Base-by-base conservation (phyloP, 1,284 basidiomycete genomes). In the Ganoderma lingzhi region DNA sequence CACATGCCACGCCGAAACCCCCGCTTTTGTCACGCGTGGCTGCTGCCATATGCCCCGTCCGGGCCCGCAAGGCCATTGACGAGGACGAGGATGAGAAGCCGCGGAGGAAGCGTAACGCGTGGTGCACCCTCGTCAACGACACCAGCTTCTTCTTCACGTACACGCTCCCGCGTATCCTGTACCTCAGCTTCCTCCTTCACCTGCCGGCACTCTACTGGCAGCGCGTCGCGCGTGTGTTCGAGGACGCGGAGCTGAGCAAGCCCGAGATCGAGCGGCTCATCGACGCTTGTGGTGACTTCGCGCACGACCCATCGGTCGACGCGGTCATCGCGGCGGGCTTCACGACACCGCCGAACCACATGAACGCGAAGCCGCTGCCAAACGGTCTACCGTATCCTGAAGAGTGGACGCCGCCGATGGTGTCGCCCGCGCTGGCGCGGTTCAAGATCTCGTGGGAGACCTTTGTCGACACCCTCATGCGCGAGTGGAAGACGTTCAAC, bases 401-500 rank as follows among this genome's bases (percentile, higher is more conserved):
- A 35, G 89, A 91, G 42, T 92, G 90, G 90, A 84, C 84, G 0
- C 82, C 84, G 0, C 81, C 85, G 4, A 79, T 84, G 1, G 90
- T 89, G 3, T 87, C 90, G 0, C 88, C 88, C 10, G 85, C 90
- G 1, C 77, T 92, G 45, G 80, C 87, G 32, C 82, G 88, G 64
- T 92, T 93, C 82, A 91, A 92, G 75, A 80, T 85, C 62, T 90
- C 89, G 3, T 93, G 92, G 92, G 91, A 93, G 76, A 80, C 75
- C 0, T 93, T 93, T 73, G 85, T 93, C 14, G 91, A 93, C 72
- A 88, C 88, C 0, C 80, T 93, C 39, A 70, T 92, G 71, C 84
- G 86, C 55, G 92, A 93, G 76, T 93, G 91, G 91, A 93, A 93
- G 80, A 93, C 91, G 14, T 76, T 93, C 62, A 93, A 93, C 76